These are phyloP conservation scores for Elsinoe perseae DNA, from an alignment of 2,329 filamentous ascomycete species.

Conservation along the genomic window DNA sequence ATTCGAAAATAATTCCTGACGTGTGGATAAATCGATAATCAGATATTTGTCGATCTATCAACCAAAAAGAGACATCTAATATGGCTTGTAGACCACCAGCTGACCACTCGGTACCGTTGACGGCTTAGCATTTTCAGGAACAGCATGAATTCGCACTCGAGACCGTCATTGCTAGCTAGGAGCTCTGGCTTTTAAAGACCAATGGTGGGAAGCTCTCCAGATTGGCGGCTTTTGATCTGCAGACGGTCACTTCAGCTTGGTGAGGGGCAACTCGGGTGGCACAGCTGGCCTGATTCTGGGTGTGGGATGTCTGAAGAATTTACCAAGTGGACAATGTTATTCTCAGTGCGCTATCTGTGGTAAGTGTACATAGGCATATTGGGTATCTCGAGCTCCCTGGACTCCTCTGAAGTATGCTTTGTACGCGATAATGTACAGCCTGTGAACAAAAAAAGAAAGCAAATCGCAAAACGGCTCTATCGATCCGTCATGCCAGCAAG, in stretches of 20 bases:
- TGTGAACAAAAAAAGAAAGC: not conserved
- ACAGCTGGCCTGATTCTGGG: not conserved
- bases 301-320: not conserved
- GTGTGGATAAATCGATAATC: not conserved
- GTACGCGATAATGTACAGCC: not conserved
- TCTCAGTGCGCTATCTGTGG: not conserved
- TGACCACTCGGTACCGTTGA: not conserved
- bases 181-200: not conserved
- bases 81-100: not conserved
- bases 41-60: not conserved
- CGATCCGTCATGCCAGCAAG: constrained; percentile 9
- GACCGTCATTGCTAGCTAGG: not conserved
- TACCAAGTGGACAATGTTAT: not conserved
- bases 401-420: not conserved
- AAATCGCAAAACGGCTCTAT: constrained; percentile 1
- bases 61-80: not conserved
- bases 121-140: not conserved
- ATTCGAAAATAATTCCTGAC: not conserved
- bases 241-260: not conserved
- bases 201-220: constrained; percentile 4
- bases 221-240: constrained; percentile 7
- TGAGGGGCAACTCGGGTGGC: not conserved
- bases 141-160: not conserved
- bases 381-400: not conserved
- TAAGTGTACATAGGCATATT: not conserved